A percentile compares a stretch with the other conserved stretches of the same genome.
Conservation (phyloP, 2,329 filamentous ascomycete genomes). For the Penicillium sclerotigenum region DNA sequence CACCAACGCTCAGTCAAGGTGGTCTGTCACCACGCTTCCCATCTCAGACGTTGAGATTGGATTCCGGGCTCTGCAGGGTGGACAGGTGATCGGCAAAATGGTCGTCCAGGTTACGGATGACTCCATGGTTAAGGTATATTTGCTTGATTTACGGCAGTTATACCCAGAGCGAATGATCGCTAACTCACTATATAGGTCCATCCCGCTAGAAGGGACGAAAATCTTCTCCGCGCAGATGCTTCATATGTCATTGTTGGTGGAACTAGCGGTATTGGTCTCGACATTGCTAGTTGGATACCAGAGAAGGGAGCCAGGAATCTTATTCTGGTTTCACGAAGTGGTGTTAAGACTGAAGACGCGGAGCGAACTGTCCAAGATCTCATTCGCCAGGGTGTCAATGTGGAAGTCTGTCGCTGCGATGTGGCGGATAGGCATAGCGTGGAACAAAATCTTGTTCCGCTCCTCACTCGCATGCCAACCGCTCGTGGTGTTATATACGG, state of each 20-base stretch:
- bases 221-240: conserved; percentile 23
- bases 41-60: conserved; percentile 25
- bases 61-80: conserved; percentile 25
- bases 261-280: conserved; percentile 56
- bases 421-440: conserved; percentile 26
- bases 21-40: conserved; percentile 18
- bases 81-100: conserved; percentile 27
- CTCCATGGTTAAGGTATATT: conserved; percentile 22
- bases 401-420: conserved; percentile 34
- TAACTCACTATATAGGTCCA: conserved; percentile 15
- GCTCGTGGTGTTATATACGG: conserved; percentile 46
- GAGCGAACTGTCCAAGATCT: conserved; percentile 17
- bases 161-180: not conserved
- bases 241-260: conserved; percentile 60
- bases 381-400: conserved; percentile 14
- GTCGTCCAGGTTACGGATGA: conserved; percentile 21
- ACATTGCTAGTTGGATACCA: conserved; percentile 52
- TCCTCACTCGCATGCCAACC: conserved; percentile 32
- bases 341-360: conserved; percentile 19
- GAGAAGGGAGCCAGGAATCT: conserved; percentile 52
- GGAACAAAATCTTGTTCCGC: conserved; percentile 15
- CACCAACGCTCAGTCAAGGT: conserved; percentile 13
- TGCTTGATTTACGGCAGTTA: not conserved
- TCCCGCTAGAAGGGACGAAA: conserved; percentile 19
- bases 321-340: conserved; percentile 53